Conservation (phyloP, 1,284 basidiomycete species). For the Cryptococcus depauperatus region DNA sequence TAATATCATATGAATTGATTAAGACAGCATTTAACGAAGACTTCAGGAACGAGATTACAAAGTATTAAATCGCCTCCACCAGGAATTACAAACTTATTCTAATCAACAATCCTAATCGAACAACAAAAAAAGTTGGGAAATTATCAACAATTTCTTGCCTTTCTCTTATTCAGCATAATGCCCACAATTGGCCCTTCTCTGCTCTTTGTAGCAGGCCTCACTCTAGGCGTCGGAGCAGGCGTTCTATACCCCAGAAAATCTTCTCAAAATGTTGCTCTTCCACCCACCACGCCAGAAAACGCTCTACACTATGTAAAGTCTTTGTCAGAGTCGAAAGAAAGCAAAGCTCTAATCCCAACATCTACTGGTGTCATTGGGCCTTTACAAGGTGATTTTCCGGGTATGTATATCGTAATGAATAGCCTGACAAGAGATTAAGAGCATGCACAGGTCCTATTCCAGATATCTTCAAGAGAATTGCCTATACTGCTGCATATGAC, state of each 20-base stretch:
- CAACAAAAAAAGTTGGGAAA: constrained; percentile 6
- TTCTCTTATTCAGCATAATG: constrained; percentile 18
- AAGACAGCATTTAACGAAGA: too few relatives aligned
- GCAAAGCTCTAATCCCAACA: constrained; percentile 18
- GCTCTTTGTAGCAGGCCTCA: constrained; percentile 43
- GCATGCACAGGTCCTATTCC: constrained; percentile 63
- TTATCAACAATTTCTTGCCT: not conserved
- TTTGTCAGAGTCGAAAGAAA: constrained; percentile 11
- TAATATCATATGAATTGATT: too few relatives aligned
- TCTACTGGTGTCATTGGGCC: constrained; percentile 27
- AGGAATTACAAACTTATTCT: not conserved
- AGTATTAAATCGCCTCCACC: too few relatives aligned
- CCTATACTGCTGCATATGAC: constrained; percentile 86
- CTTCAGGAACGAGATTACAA: too few relatives aligned
- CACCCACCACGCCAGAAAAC: constrained; percentile 25
- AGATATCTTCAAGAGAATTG: constrained; percentile 68
- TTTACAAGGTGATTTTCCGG: constrained; percentile 37
- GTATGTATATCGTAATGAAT: constrained; percentile 29
- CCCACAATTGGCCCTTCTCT: constrained; percentile 40
- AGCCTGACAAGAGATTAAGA: constrained; percentile 5
- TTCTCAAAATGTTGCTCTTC: constrained; percentile 11
- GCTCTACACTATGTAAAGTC: constrained; percentile 1
- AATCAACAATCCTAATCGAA: not conserved
- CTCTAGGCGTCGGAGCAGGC: constrained; percentile 39
- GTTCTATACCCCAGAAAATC: constrained; percentile 25